Percentiles rank a stretch among this genome's conserved stretches.
These are phyloP conservation scores for Pythium rishiriense DNA, from an alignment of 352 stramenopile species.

Conservation along the genomic window DNA sequence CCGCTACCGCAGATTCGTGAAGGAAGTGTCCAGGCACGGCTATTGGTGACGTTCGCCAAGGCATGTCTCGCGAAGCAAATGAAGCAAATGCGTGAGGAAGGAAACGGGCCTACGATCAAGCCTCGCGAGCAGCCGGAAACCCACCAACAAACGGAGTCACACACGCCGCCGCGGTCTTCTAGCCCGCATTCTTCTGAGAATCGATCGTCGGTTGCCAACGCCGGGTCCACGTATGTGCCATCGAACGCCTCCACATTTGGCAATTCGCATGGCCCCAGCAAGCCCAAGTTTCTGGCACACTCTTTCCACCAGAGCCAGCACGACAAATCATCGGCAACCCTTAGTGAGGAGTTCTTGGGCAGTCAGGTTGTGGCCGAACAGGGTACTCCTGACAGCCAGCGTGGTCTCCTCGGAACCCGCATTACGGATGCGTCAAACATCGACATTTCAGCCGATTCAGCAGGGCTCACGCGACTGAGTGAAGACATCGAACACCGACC, in stretches of 20 bases:
- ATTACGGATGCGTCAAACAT: background rate
- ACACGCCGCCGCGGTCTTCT: constrained; percentile 3
- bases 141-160: background rate
- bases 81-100: constrained; percentile 22
- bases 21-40: constrained; percentile 62
- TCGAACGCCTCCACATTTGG: constrained; percentile 17
- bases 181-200: constrained; percentile 16
- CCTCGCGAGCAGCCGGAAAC: constrained; percentile 5
- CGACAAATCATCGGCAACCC: background rate
- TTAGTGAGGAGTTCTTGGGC: background rate
- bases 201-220: constrained; percentile 12
- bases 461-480: background rate
- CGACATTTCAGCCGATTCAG: background rate
- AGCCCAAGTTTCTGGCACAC: constrained; percentile 25
- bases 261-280: constrained; percentile 22
- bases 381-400: background rate
- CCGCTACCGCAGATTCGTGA: constrained; percentile 61
- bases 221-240: constrained; percentile 16
- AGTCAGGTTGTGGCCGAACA: background rate
- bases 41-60: constrained; percentile 75
- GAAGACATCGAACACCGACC: background rate
- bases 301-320: constrained; percentile 22
- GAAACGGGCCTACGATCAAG: constrained; percentile 9
- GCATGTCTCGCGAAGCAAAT: constrained; percentile 69
- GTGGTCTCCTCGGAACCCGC: background rate